Evolutionary conservation across 1,139 yeast genomes (phyloP).

Genomic region (Lodderomyces oxycetoniae): DNA sequence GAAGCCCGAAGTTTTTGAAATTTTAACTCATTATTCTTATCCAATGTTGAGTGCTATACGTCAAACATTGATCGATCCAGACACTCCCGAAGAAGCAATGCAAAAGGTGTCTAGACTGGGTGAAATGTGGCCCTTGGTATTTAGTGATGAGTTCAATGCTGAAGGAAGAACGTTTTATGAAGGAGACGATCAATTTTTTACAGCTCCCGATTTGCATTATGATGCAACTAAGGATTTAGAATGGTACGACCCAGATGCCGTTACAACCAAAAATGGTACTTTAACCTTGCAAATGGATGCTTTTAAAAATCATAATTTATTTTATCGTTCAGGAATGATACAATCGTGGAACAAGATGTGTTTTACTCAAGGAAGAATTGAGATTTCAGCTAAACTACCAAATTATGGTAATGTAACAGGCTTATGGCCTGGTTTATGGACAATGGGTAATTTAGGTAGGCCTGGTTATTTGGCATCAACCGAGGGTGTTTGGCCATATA

Average conservation of each 20-base stretch:
- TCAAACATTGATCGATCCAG: slow-evolving; percentile 64
- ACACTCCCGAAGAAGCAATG: slow-evolving; percentile 60
- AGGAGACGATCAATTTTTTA: slow-evolving; percentile 82
- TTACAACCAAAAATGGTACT: slow-evolving; percentile 63
- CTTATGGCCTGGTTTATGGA: slow-evolving; percentile 90
- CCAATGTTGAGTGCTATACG: slow-evolving; percentile 61
- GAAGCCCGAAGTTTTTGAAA: slow-evolving; percentile 34
- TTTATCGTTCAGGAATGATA: slow-evolving; percentile 79
- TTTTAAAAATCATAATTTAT: slow-evolving; percentile 61
- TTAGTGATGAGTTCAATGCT: slow-evolving; percentile 78
- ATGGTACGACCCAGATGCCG: slow-evolving; percentile 88
- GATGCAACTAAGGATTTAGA: slow-evolving; percentile 79
- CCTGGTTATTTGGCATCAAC: slow-evolving; percentile 78
- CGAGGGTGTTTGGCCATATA: slow-evolving; percentile 88
- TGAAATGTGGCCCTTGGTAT: slow-evolving; percentile 61
- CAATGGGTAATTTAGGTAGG: slow-evolving; percentile 80
- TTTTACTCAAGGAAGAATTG: slow-evolving; percentile 70
- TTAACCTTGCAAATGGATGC: slow-evolving; percentile 67
- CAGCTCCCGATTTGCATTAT: slow-evolving; percentile 71
- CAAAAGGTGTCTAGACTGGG: slow-evolving; percentile 49
- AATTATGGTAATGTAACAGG: slow-evolving; percentile 71
- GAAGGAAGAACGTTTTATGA: slow-evolving; percentile 80
- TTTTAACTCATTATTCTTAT: slow-evolving; percentile 54
- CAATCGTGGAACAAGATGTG: slow-evolving; percentile 84
- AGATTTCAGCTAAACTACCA: slow-evolving; percentile 70